Evolutionary conservation across 2,329 filamentous ascomycete species (phyloP).

Genomic region (Xylariaceae sp.): DNA sequence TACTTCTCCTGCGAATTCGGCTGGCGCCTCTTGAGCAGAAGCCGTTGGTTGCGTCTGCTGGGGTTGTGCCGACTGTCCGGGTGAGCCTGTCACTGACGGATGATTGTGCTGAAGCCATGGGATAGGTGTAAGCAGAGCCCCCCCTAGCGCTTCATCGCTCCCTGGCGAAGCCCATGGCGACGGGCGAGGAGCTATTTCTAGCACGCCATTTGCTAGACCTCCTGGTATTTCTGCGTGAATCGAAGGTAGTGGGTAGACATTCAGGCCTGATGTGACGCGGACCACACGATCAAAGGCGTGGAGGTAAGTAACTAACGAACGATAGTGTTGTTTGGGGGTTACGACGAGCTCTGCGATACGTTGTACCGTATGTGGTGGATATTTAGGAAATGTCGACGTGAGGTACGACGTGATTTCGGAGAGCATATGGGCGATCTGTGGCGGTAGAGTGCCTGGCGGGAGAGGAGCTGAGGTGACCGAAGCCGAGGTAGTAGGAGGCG

Average conservation of each 20-base stretch:
- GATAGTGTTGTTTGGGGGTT: conserved; percentile 78
- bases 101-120: conserved; percentile 72
- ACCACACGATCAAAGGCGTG: conserved; percentile 90
- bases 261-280: conserved; percentile 82
- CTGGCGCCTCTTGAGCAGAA: conserved; percentile 39
- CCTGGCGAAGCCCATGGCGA: conserved; percentile 61
- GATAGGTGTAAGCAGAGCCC: conserved; percentile 90
- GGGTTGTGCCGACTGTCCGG: conserved; percentile 30
- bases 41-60: conserved; percentile 29
- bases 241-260: conserved; percentile 82
- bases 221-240: conserved; percentile 65
- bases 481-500: conserved; percentile 41
- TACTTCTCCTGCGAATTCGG: conserved; percentile 64
- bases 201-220: conserved; percentile 66
- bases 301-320: conserved; percentile 81
- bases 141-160: conserved; percentile 87
- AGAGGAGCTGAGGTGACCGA: conserved; percentile 33
- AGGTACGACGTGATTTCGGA: conserved; percentile 67
- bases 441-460: conserved; percentile 61
- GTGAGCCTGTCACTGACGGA: conserved; percentile 30
- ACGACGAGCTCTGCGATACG: conserved; percentile 87
- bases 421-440: conserved; percentile 68
- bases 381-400: conserved; percentile 68
- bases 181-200: conserved; percentile 51
- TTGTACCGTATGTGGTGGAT: conserved; percentile 92